Evolutionary conservation across 257 asterid genomes (phyloP).

Genomic region (Solanum chmielewskii): DNA sequence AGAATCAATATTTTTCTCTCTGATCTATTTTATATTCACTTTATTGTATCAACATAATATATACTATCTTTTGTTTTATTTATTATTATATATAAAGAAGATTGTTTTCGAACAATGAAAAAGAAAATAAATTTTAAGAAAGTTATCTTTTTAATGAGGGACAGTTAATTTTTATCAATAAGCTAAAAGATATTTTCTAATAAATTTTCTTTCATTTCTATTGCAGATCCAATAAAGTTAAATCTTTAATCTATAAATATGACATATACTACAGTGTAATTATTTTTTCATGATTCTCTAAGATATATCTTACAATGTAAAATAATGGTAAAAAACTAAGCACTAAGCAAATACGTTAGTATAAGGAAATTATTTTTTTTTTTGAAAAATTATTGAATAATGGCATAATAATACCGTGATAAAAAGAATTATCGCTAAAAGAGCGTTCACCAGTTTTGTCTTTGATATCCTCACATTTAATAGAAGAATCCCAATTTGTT

Average conservation of each 20-base stretch:
- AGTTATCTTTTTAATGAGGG: neutral
- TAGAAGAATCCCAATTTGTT: neutral
- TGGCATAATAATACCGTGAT: neutral
- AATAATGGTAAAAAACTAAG: neutral
- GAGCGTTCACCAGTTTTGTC: neutral
- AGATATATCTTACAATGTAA: too few species aligned
- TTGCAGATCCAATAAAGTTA: too few species aligned
- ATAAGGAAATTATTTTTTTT: neutral
- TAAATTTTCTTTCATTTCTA: neutral
- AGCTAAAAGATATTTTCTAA: neutral
- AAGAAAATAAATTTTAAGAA: neutral
- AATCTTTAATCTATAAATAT: too few species aligned
- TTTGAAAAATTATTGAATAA: neutral
- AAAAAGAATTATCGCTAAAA: neutral
- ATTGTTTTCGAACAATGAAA: neutral
- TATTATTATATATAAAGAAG: neutral
- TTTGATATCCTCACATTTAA: neutral
- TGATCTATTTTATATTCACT: neutral
- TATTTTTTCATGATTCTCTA: neutral
- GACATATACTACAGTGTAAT: neutral
- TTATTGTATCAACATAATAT: neutral
- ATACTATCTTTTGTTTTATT: neutral
- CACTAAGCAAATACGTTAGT: neutral
- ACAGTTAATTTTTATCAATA: neutral
- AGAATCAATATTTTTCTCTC: neutral